Evolutionary conservation across 202 grass and related monocot genomes (phyloP).

Genomic region (Schoenoplectus tabernaemontani): DNA sequence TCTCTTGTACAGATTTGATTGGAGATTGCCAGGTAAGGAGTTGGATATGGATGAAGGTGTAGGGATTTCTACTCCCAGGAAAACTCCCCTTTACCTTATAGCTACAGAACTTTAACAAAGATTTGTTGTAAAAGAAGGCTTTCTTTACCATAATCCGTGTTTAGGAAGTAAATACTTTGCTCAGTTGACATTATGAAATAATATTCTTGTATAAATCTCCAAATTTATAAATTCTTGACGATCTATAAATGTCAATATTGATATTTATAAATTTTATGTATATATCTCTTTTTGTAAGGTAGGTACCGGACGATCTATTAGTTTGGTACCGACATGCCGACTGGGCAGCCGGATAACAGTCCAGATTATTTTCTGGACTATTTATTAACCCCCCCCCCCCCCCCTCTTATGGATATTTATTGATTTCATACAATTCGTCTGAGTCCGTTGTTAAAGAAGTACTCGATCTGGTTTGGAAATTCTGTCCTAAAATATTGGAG

Average conservation of each 20-base stretch:
- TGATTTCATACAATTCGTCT: too few relatives aligned
- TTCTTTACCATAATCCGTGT: too few relatives aligned
- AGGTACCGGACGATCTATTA: background rate
- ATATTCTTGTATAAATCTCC: background rate
- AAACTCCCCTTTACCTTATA: constrained; percentile 33
- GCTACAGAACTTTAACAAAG: constrained; percentile 2
- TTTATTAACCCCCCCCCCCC: too few relatives aligned
- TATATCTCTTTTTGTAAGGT: background rate
- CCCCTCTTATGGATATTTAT: too few relatives aligned
- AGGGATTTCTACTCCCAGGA: constrained; percentile 35
- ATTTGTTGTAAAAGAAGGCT: background rate
- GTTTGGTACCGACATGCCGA: background rate
- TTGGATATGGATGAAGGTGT: constrained; percentile 50
- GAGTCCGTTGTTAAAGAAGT: too few relatives aligned
- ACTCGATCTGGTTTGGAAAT: background rate
- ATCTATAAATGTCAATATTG: too few relatives aligned
- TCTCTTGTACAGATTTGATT: constrained; percentile 37
- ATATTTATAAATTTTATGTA: background rate
- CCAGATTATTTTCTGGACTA: background rate
- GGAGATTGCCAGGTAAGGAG: constrained; percentile 42
- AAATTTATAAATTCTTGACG: too few relatives aligned
- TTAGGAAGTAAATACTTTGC: background rate
- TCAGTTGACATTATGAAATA: background rate
- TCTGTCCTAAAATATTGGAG: background rate
- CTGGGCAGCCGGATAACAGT: background rate